Evolutionary conservation across 2,329 filamentous ascomycete genomes (phyloP).

Genomic region (Fonsecaea pedrosoi): DNA sequence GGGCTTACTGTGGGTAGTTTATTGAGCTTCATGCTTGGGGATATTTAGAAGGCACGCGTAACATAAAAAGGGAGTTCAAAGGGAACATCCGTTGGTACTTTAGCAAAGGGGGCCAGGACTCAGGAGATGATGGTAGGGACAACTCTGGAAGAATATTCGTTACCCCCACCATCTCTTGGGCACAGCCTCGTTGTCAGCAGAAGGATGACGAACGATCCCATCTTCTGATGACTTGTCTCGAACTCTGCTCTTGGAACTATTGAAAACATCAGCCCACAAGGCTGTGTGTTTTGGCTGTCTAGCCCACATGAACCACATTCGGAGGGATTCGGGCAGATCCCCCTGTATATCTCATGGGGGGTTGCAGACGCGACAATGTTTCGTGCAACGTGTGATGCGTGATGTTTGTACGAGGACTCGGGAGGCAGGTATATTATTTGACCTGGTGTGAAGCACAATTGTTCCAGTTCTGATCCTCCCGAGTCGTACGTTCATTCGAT

Average conservation of each 20-base stretch:
- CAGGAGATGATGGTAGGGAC: not conserved
- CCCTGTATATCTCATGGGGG: not conserved
- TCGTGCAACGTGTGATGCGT: not conserved
- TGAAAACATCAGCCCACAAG: slow-evolving; percentile 1
- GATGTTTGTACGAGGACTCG: not conserved
- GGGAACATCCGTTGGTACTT: not conserved
- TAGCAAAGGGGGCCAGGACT: not conserved
- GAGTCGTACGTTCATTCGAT: not conserved
- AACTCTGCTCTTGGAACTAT: slow-evolving; percentile 4
- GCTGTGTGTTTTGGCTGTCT: not conserved
- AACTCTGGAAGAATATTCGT: not conserved
- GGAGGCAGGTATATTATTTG: not conserved
- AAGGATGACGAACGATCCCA: slow-evolving; percentile 2
- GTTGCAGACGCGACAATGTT: not conserved
- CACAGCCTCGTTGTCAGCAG: slow-evolving; percentile 3
- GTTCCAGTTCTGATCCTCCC: slow-evolving; percentile 16
- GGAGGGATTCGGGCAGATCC: slow-evolving; percentile 2
- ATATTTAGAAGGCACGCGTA: slow-evolving; percentile 30
- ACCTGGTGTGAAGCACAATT: slow-evolving; percentile 14
- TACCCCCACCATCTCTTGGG: not conserved
- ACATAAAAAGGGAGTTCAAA: slow-evolving; percentile 8
- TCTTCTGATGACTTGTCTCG: not conserved
- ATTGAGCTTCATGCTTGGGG: slow-evolving; percentile 77
- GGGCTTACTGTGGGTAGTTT: slow-evolving; percentile 86
- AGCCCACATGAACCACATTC: slow-evolving; percentile 1